Conservation (phyloP, 2,329 filamentous ascomycete genomes). For the Amauroascus verrucosus region DNA sequence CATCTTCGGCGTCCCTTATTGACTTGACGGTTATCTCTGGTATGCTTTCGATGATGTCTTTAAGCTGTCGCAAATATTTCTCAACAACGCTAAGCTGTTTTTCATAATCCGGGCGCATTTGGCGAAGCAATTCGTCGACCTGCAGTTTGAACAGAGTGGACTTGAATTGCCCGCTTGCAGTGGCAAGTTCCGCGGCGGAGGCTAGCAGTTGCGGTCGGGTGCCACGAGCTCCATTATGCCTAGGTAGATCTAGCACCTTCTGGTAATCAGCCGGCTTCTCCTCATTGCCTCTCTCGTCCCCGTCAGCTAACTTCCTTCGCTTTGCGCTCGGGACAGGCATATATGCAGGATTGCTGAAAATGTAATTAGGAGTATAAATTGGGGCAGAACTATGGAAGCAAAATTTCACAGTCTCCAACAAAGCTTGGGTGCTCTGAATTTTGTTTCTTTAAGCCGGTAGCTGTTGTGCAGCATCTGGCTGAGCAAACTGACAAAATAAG, state of each 20-base stretch:
- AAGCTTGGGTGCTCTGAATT: not conserved
- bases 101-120: constrained; percentile 49
- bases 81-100: constrained; percentile 47
- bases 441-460: no score
- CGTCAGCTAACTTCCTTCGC: constrained; percentile 40
- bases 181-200: constrained; percentile 26
- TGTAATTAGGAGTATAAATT: not conserved
- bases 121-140: constrained; percentile 51
- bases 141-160: constrained; percentile 59
- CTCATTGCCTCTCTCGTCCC: constrained; percentile 17
- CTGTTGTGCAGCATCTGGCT: no score
- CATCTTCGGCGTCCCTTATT: constrained; percentile 56
- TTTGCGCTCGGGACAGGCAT: constrained; percentile 34
- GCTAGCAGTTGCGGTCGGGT: constrained; percentile 11
- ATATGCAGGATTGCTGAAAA: not conserved
- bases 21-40: constrained; percentile 41
- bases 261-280: not conserved
- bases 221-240: constrained; percentile 11
- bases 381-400: not conserved
- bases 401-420: not conserved
- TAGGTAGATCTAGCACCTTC: constrained; percentile 16
- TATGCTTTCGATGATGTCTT: constrained; percentile 48
- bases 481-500: no score
- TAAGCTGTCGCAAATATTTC: constrained; percentile 45
- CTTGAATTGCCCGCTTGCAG: constrained; percentile 48